Evolutionary conservation across 169 alveolate species (phyloP), one percentile per base, ranked within the genome.

Genomic region (Eimeria maxima): DNA sequence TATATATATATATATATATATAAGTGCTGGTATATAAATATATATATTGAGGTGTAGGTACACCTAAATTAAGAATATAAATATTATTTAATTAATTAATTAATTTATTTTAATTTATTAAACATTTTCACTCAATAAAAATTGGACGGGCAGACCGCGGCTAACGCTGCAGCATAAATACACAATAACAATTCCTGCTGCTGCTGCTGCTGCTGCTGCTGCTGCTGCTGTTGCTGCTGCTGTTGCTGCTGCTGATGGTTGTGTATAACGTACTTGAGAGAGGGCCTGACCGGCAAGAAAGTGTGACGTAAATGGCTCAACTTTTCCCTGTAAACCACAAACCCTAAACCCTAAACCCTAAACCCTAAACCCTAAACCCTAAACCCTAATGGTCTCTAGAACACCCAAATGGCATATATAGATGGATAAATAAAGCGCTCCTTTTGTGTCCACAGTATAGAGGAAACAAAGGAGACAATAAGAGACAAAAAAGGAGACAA

Each of bases 281-380:
- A 98, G 97, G 38, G 99, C 98, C 96, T 98, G 99, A 24, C 99
- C 99, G 22, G 99, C 99, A 22, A 99, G 97, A 97, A 99, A 99
- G 97, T 99, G 99, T 27, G 99, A 98, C 42, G 99, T 97, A 86
- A 99, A 98, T 47, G 99, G 98, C 73, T 96, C 98, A 6, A 98
- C 99, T 84, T 97, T 97, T 88, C 98, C 98, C 98, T 98, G 97
- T 86, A 22, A 44, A 73, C 74, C 74, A 16, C 33, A 65, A 65
- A 65, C 74, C 74, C 74, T 65, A 65, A 65, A 65, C 74, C 74
- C 74, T 16, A 73, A 73, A 73, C 44, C 84, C 84, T 29, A 73
- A 20, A 73, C 84, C 47, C 50, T 16, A 73, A 29, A 73, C 84
- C 84, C 84, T 27, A 73, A n/a, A 65, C 74, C 74, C 74, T 65